A percentile compares a stretch with the other conserved stretches of the same genome.
Evolutionary conservation across 169 alveolate genomes (phyloP).

Genomic region (Plasmodium ovale): DNA sequence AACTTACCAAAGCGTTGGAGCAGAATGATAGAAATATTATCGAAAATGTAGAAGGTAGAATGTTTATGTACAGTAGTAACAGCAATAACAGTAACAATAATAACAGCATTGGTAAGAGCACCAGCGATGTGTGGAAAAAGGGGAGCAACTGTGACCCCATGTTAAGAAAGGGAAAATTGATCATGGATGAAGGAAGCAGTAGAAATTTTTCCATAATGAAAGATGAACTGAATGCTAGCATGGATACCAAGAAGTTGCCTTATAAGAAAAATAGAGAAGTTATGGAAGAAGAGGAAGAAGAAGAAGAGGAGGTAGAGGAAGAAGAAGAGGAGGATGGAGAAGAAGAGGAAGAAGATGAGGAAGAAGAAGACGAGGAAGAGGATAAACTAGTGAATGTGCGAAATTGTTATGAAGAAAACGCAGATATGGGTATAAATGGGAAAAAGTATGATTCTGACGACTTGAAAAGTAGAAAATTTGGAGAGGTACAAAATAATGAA

Average conservation of each 20-base stretch:
- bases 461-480: slow-evolving; percentile 1
- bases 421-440: slow-evolving; percentile 6
- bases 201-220: background rate
- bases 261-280: background rate
- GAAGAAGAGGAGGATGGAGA: too few relatives aligned
- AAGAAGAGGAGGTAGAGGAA: background rate
- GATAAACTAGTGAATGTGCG: background rate
- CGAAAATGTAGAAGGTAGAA: background rate
- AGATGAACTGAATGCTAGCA: background rate
- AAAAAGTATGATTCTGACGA: slow-evolving; percentile 34
- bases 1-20: background rate
- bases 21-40: background rate
- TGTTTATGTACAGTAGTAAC: background rate
- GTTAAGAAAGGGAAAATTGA: too few relatives aligned
- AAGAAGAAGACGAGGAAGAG: slow-evolving; percentile 18
- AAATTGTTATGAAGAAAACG: slow-evolving; percentile 5
- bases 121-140: too few relatives aligned
- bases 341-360: background rate
- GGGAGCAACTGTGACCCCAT: background rate
- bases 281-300: background rate
- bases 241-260: too few relatives aligned
- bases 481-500: slow-evolving; percentile 12
- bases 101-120: too few relatives aligned
- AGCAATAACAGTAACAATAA: too few relatives aligned
- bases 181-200: background rate